Evolutionary conservation across 163 green algal species (phyloP).

Genomic region (Scenedesmus sp.): DNA sequence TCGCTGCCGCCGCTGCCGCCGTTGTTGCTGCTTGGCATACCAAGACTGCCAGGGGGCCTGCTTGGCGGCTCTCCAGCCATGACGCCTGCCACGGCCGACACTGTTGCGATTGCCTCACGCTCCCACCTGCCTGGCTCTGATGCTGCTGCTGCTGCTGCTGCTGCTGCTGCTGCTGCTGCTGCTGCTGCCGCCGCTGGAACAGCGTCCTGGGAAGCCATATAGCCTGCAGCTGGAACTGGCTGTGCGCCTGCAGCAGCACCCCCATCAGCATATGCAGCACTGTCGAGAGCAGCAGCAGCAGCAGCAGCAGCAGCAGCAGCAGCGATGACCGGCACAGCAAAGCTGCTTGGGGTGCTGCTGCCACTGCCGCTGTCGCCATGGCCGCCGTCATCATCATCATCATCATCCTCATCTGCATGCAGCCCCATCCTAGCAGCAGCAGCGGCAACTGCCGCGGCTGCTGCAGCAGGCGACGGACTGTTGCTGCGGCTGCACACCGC

Average conservation of each 20-base stretch:
- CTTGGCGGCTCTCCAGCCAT: background rate
- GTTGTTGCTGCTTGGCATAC: background rate
- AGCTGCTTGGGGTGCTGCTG: background rate
- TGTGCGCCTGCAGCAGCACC: background rate
- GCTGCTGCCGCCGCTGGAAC: background rate
- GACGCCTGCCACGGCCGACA: constrained; percentile 21
- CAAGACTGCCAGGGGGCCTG: background rate
- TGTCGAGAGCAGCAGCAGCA: too few relatives aligned
- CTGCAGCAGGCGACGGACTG: background rate
- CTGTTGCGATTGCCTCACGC: background rate
- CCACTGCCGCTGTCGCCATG: background rate
- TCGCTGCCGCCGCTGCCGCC: background rate
- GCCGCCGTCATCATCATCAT: background rate
- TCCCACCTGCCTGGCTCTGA: background rate
- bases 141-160: too few relatives aligned
- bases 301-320: constrained; percentile 3
- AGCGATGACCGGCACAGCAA: background rate
- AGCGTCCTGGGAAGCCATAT: background rate
- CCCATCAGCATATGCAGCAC: background rate
- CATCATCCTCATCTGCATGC: background rate
- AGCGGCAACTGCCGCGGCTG: constrained; percentile 10
- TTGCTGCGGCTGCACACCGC: background rate
- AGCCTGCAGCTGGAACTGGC: background rate
- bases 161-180: background rate
- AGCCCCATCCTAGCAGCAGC: background rate